Evolutionary conservation across 306 rosid species (phyloP).

Genomic region (Echinosophora koreensis): DNA sequence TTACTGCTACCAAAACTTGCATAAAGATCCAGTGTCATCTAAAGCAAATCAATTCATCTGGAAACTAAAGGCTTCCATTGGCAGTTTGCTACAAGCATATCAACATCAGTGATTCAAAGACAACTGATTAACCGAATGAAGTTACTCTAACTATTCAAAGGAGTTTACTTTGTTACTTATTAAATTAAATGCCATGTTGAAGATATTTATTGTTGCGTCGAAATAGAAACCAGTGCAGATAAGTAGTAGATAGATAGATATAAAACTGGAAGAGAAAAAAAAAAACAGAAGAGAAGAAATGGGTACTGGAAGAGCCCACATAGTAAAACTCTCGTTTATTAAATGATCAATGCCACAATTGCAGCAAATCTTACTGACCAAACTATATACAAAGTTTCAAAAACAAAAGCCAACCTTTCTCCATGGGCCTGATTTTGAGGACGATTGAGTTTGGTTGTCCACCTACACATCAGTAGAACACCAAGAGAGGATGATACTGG

Average conservation of each 20-base stretch:
- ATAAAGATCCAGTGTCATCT: conserved; percentile 30
- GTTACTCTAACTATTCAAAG: conserved; percentile 19
- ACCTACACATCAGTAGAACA: conserved; percentile 57
- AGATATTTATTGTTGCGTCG: conserved; percentile 34
- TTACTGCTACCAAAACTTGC: conserved; percentile 9
- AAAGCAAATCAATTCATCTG: conserved; percentile 35
- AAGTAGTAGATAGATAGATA: conserved; percentile 19
- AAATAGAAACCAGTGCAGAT: conserved; percentile 19
- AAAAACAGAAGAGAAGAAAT: conserved; percentile 33
- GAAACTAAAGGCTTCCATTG: conserved; percentile 32
- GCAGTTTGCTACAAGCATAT: conserved; percentile 30
- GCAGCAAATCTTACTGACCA: conserved; percentile 20
- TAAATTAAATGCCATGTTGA: conserved; percentile 27
- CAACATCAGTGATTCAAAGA: conserved; percentile 16
- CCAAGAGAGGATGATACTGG: conserved; percentile 34
- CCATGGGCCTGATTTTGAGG: conserved; percentile 98
- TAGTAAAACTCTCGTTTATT: conserved; percentile 33
- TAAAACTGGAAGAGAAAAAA: not conserved
- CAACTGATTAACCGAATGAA: conserved; percentile 18
- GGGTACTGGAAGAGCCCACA: conserved; percentile 20
- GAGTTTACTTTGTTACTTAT: conserved; percentile 23
- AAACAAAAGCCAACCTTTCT: conserved; percentile 80
- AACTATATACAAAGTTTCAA: conserved; percentile 33
- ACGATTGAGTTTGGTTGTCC: conserved; percentile 74
- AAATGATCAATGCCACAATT: conserved; percentile 14